phyloP scores from a whole-genome alignment of 441 rosid genomes.

The Breynia disticha region DNA sequence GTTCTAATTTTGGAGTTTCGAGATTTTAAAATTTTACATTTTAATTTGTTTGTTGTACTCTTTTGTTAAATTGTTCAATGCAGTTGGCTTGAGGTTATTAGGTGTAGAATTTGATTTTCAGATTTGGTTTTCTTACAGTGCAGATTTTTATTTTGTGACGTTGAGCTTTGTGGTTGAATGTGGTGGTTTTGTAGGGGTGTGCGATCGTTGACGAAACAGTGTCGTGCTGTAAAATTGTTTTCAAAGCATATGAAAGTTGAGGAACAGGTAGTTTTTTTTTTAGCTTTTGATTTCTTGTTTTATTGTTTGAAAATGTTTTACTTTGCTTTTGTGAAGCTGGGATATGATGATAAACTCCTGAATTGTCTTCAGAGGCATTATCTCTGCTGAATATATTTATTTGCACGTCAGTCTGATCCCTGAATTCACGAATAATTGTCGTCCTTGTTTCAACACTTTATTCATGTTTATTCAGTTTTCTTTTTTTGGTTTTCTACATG shows the following conservation, averaged over 20 bases:
- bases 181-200: constrained; percentile 37
- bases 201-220: constrained; percentile 50
- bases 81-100: no score
- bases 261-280: constrained; percentile 63
- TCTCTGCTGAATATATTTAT: constrained; percentile 31
- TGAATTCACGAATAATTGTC: constrained; percentile 1
- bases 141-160: neutral
- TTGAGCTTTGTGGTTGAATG: no score
- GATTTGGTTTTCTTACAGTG: neutral
- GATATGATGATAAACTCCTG: constrained; percentile 24
- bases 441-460: neutral
- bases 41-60: no score
- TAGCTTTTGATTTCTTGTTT: constrained; percentile 2
- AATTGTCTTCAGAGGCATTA: constrained; percentile 17
- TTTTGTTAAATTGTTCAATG: neutral
- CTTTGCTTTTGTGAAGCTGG: constrained; percentile 9
- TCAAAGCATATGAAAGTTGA: constrained; percentile 84
- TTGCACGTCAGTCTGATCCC: constrained; percentile 61
- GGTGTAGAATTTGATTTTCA: no score
- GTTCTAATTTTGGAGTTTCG: no score
- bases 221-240: constrained; percentile 62
- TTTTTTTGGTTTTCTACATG: neutral
- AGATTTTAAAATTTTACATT: no score
- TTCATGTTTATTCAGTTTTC: neutral
- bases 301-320: neutral